Evolutionary conservation across 306 rosid species (phyloP), one percentile per base, ranked within the genome.

Genomic region (Canavalia gladiata): DNA sequence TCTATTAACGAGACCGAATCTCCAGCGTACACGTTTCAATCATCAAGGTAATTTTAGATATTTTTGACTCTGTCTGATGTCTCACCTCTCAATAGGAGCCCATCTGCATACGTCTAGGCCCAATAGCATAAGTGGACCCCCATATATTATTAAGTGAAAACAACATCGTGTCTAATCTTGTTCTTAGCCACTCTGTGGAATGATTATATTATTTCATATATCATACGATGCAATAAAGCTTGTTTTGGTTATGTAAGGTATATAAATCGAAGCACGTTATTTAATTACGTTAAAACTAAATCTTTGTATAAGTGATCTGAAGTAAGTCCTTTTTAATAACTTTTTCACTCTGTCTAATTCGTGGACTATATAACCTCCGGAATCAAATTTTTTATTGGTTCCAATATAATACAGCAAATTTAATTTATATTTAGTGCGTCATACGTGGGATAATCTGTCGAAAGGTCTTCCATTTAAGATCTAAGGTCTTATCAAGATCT

Each of bases 1-100:
- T 70, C 75, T 13, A 13, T 8, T 1, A 13, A 6, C 1, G 2
- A 11, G 29, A 72, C 62, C 57, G 10, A 51, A 86, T 90, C 84
- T 45, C 28, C 29, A 33, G 7, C 89, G 86, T 77, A 67, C 90
- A 83, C 89, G 91, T 90, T 62, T 58, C 60, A 2, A 3, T 13
- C 2, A 29, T 68, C 62, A 0, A 45, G 0, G 1, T 1, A 0
- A 29, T 0, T 4, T 18, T 50, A 79, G 78, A 84, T 74, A 50
- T 74, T 84, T 84, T 79, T 51, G 7, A 69, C 50, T 9, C 28
- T 0, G 68, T 42, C 74, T 30, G n/a, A 73, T 0, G 68, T 42
- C 74, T 30, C 34, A 73, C 4, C 77, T 59, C 10, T 25, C 6
- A 41, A 9, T 30, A 7, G 1, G 0, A 42, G 84, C 74, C 87